Evolutionary conservation across 768 basidiomycete species (phyloP).

Genomic region (Pleurotus platypus): DNA sequence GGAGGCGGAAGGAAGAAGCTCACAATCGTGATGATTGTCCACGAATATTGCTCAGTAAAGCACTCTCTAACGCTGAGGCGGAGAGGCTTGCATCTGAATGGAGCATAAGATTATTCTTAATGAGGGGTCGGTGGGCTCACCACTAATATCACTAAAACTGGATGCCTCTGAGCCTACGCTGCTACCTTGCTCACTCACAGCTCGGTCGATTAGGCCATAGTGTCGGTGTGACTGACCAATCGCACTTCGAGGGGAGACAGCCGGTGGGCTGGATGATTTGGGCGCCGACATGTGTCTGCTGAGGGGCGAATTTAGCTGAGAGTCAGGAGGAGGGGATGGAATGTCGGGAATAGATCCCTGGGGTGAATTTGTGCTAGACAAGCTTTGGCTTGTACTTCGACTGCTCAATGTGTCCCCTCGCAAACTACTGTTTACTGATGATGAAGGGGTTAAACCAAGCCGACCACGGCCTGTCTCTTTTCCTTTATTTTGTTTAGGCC

Average conservation of each 20-base stretch:
- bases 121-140: constrained; percentile 34
- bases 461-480: constrained; percentile 47
- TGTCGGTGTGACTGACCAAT: constrained; percentile 46
- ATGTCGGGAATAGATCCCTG: constrained; percentile 81
- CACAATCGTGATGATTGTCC: constrained; percentile 67
- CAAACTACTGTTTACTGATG: constrained; percentile 31
- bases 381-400: constrained; percentile 62
- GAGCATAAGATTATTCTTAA: constrained; percentile 1
- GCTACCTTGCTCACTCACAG: constrained; percentile 51
- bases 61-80: constrained; percentile 77
- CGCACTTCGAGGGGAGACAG: constrained; percentile 51
- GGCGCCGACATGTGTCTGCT: constrained; percentile 46
- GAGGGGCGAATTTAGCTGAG: constrained; percentile 50
- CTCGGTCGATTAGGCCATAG: constrained; percentile 39
- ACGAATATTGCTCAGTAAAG: constrained; percentile 71
- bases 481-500: constrained; percentile 29
- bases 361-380: constrained; percentile 71
- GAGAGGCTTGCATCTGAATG: constrained; percentile 67
- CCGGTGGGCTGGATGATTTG: constrained; percentile 63
- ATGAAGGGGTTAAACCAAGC: constrained; percentile 27
- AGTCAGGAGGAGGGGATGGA: constrained; percentile 63
- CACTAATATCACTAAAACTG: constrained; percentile 84
- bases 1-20: constrained; percentile 25
- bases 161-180: constrained; percentile 72
- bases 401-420: constrained; percentile 41